A percentile compares a stretch with the other conserved stretches of the same genome.
phyloP scores from a whole-genome alignment of 2,329 filamentous ascomycete species.

The Sporothrix inflata region DNA sequence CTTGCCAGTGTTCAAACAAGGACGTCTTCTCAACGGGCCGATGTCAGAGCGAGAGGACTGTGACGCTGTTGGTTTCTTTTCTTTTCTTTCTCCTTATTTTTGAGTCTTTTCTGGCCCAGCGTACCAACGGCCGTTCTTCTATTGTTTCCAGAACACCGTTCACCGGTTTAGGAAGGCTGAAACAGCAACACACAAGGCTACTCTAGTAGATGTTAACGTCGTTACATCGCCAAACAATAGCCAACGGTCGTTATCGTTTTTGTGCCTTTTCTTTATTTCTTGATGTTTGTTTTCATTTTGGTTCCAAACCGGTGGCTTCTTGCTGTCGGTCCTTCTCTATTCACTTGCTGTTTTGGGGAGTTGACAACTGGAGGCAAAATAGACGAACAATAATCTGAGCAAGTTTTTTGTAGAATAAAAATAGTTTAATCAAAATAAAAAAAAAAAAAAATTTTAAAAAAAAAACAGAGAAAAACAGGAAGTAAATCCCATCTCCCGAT shows the following conservation, averaged over 20 bases:
- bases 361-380: not conserved
- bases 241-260: not conserved
- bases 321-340: conserved; percentile 7
- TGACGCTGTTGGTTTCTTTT: not conserved
- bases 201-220: not conserved
- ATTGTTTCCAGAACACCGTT: not conserved
- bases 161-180: conserved; percentile 11
- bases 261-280: not conserved
- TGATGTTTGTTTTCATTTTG: not conserved
- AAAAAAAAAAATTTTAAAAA: not conserved
- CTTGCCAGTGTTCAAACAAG: no score
- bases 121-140: not conserved
- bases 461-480: not conserved
- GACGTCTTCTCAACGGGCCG: not conserved
- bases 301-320: not conserved
- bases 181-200: not conserved
- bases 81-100: not conserved
- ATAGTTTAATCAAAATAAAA: not conserved
- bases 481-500: not conserved
- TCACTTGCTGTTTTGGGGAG: not conserved
- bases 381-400: not conserved
- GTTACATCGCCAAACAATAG: conserved; percentile 16
- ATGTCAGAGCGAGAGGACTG: not conserved
- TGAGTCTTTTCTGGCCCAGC: not conserved
- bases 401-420: conserved; percentile 6